Evolutionary conservation across 2,329 filamentous ascomycete genomes (phyloP), one percentile per base, ranked within the genome.

Genomic region (Blumeriella jaapii): DNA sequence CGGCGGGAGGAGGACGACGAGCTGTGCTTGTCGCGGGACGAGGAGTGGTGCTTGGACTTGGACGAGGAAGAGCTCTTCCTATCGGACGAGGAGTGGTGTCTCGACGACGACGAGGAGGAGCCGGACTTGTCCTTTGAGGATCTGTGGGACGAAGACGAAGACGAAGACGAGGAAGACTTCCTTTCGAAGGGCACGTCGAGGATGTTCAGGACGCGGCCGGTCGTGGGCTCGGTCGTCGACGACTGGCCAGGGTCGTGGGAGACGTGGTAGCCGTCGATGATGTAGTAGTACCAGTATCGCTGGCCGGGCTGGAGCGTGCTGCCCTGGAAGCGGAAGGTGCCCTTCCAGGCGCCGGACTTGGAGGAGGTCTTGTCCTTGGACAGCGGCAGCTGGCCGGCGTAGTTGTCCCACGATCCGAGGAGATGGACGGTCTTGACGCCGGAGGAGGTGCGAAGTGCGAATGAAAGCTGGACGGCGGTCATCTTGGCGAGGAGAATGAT

Each of bases 211-310:
- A 87, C 85, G 61, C 91, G 89, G 65, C 87, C 85, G 38, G 91
- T 96, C 61, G 87, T 96, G 59, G 89, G 87, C 71, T 98, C 91
- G 50, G 82, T 80, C 57, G 83, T 93, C 58, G 81, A 89, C 55
- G 82, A 69, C 60, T 86, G 79, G 60, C 82, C 83, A 51, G 89
- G 87, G 67, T 96, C 91, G 72, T 96, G 89, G 44, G 87, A 87
- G 60, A 93, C 81, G 62, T 95, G 87, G 76, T 95, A 95, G 53
- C 91, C 91, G 61, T 98, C 91, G 62, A 96, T 91, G 77, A 96
- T 95, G 73, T 95, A 98, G 77, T 98, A 98, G 78, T 96, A 98
- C 91, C 91, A 98, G 77, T 96, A 96, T 59, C 89, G 80, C 60
- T 84, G 78, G 59, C 89, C 86, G 53, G 84, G 70, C 68, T 89